These are phyloP conservation scores for Ophiocordyceps camponoti-rufipedis DNA, from an alignment of 2,329 filamentous ascomycete genomes.

Conservation along the genomic window DNA sequence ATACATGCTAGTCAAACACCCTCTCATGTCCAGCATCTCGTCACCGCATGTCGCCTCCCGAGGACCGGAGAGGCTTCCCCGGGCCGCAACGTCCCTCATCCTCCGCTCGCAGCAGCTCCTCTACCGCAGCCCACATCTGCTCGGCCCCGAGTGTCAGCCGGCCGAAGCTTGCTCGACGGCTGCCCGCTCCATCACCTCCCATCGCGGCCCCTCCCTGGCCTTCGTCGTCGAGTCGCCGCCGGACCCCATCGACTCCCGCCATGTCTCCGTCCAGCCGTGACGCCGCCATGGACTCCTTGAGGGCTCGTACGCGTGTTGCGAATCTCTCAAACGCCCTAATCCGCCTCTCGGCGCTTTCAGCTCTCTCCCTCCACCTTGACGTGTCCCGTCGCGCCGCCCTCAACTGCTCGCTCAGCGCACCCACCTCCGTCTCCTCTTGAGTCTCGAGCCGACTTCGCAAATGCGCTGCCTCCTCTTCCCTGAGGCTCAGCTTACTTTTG, in stretches of 20 bases:
- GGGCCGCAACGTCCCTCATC: slow-evolving; percentile 1
- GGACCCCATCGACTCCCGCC: no score
- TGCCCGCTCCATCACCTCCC: neutral
- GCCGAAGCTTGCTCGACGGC: neutral
- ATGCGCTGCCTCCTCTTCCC: slow-evolving; percentile 25
- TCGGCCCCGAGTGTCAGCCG: slow-evolving; percentile 6
- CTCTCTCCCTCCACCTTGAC: slow-evolving; percentile 32
- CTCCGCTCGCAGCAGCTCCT: slow-evolving; percentile 11
- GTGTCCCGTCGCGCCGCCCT: slow-evolving; percentile 15
- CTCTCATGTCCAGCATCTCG: neutral
- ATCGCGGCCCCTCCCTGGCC: neutral
- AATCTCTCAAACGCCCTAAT: slow-evolving; percentile 29
- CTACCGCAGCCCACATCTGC: slow-evolving; percentile 14
- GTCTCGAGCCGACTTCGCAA: slow-evolving; percentile 27
- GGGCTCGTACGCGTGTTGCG: slow-evolving; percentile 12
- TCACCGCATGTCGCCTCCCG: neutral
- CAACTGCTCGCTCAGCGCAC: slow-evolving; percentile 29
- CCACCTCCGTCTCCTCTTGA: slow-evolving; percentile 22
- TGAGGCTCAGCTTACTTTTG: slow-evolving; percentile 25
- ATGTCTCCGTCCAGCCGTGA: no score
- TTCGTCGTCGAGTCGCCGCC: no score
- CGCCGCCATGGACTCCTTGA: neutral
- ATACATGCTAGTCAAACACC: neutral
- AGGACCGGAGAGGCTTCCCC: no score
- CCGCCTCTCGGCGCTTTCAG: slow-evolving; percentile 35